These are phyloP conservation scores for Ramaria rubella DNA, from an alignment of 768 basidiomycete genomes.

Conservation along the genomic window DNA sequence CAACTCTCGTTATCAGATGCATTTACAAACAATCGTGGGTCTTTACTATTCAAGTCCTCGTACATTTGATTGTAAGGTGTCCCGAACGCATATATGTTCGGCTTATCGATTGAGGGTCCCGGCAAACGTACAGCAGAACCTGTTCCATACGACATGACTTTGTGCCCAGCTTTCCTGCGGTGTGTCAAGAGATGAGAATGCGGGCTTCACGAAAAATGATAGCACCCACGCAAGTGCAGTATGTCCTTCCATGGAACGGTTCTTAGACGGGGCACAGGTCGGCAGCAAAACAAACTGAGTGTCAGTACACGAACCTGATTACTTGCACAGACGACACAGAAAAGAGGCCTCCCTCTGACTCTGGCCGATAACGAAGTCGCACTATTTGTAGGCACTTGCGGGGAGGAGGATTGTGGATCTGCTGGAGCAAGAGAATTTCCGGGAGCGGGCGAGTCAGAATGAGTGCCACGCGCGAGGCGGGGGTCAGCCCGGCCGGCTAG, in stretches of 20 bases:
- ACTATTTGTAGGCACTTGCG: slow-evolving; percentile 15
- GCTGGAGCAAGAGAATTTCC: slow-evolving; percentile 10
- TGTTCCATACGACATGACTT: slow-evolving; percentile 91
- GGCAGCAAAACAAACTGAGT: background rate
- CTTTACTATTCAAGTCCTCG: slow-evolving; percentile 80
- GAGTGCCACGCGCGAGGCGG: slow-evolving; percentile 44
- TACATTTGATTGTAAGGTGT: slow-evolving; percentile 96
- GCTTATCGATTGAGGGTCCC: slow-evolving; percentile 93
- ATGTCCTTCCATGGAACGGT: slow-evolving; percentile 98
- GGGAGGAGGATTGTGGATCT: slow-evolving; percentile 8
- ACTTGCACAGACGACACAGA: slow-evolving; percentile 99
- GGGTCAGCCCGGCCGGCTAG: slow-evolving; percentile 61
- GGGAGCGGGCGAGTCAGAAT: slow-evolving; percentile 32
- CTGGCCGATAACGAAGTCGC: no score
- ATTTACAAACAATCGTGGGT: slow-evolving; percentile 66
- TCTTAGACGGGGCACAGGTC: slow-evolving; percentile 39
- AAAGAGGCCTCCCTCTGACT: slow-evolving; percentile 46
- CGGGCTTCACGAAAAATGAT: background rate
- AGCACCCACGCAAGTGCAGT: slow-evolving; percentile 73
- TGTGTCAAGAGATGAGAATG: background rate
- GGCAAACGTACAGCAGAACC: slow-evolving; percentile 96
- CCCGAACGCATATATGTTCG: slow-evolving; percentile 94
- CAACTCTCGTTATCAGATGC: background rate
- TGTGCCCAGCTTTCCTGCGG: slow-evolving; percentile 79
- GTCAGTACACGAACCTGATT: slow-evolving; percentile 66